Conservation (phyloP, 2,329 filamentous ascomycete genomes). For the Pyrenochaeta sp. region DNA sequence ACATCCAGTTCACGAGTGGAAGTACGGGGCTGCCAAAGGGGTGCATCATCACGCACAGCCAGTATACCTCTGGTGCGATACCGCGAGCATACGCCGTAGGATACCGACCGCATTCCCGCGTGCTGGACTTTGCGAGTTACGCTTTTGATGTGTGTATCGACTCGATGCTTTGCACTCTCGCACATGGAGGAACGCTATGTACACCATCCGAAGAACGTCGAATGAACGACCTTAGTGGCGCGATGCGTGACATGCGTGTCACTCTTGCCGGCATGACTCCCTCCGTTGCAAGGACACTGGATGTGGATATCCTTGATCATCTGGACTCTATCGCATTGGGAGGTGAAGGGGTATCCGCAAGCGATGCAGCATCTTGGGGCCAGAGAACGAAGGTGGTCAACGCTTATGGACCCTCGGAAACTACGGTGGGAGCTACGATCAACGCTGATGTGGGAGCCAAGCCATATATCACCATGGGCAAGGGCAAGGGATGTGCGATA, state of each 20-base stretch:
- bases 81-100: slow-evolving; percentile 43
- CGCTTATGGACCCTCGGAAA: slow-evolving; percentile 48
- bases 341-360: slow-evolving; percentile 49
- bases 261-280: slow-evolving; percentile 49
- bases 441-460: slow-evolving; percentile 40
- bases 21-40: slow-evolving; percentile 48
- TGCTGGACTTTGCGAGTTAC: slow-evolving; percentile 49
- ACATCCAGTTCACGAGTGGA: slow-evolving; percentile 50
- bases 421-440: slow-evolving; percentile 46
- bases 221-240: slow-evolving; percentile 57
- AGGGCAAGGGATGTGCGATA: slow-evolving; percentile 41
- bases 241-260: slow-evolving; percentile 46
- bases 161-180: slow-evolving; percentile 47
- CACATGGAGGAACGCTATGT: slow-evolving; percentile 46
- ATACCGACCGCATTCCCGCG: slow-evolving; percentile 45
- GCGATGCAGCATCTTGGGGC: slow-evolving; percentile 56
- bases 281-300: slow-evolving; percentile 47
- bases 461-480: slow-evolving; percentile 49
- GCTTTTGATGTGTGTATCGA: slow-evolving; percentile 50
- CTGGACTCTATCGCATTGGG: slow-evolving; percentile 56
- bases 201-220: slow-evolving; percentile 56
- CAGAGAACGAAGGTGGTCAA: slow-evolving; percentile 46
- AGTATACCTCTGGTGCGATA: slow-evolving; percentile 47
- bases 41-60: slow-evolving; percentile 45
- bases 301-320: slow-evolving; percentile 48